Percentiles rank a stretch among this genome's conserved stretches.
Conservation (phyloP, 441 rosid genomes). For the Brassica balearica region DNA sequence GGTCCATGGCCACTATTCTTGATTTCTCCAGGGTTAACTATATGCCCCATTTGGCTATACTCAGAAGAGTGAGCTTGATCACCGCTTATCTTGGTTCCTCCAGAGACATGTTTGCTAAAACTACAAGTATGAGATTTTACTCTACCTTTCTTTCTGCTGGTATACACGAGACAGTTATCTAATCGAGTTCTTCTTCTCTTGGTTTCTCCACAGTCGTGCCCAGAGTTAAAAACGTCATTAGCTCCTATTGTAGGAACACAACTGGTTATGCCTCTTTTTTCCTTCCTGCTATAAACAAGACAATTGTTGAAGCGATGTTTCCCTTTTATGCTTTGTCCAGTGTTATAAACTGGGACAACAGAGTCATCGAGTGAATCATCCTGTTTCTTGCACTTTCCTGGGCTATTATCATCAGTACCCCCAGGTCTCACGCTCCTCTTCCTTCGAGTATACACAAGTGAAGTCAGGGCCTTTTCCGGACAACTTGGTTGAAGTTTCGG, state of each 20-base stretch:
- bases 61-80: constrained; percentile 27
- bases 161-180: constrained; percentile 34
- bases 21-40: constrained; percentile 24
- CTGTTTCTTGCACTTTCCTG: constrained; percentile 39
- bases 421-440: constrained; percentile 46
- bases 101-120: constrained; percentile 18
- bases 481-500: constrained; percentile 45
- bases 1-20: constrained; percentile 29
- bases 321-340: constrained; percentile 29
- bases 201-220: constrained; percentile 31
- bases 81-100: constrained; percentile 33
- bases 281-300: constrained; percentile 43
- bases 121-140: constrained; percentile 15
- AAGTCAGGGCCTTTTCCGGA: constrained; percentile 46
- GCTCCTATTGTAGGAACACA: constrained; percentile 10
- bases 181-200: constrained; percentile 29
- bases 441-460: constrained; percentile 70
- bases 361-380: constrained; percentile 33
- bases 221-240: constrained; percentile 27
- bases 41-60: constrained; percentile 25
- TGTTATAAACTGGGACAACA: constrained; percentile 13
- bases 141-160: constrained; percentile 36
- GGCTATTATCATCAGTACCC: constrained; percentile 41
- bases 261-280: constrained; percentile 13
- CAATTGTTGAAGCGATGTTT: constrained; percentile 34